phyloP scores from a whole-genome alignment of 495 filamentous ascomycete genomes.

The Hyphodiscus hymeniophilus region DNA sequence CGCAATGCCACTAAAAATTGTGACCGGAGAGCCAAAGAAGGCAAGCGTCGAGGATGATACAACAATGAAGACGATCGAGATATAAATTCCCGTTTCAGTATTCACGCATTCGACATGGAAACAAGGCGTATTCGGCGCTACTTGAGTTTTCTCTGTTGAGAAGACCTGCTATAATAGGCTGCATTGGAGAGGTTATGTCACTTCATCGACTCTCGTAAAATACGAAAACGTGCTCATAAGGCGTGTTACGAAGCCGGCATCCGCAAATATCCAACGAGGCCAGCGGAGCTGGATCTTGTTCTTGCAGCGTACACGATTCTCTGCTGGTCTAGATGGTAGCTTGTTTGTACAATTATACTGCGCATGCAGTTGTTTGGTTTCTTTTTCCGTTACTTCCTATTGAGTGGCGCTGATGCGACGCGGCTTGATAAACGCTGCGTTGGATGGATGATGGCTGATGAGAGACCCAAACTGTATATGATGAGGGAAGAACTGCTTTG shows the following conservation, averaged over 20 bases:
- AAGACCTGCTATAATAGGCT: conserved; percentile 16
- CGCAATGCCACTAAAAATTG: conserved; percentile 16
- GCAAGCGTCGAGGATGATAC: conserved; percentile 32
- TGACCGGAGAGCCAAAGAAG: conserved; percentile 26
- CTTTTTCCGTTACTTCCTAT: conserved; percentile 5
- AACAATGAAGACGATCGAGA: conserved; percentile 52
- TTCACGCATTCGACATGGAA: conserved; percentile 12
- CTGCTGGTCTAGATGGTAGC: conserved; percentile 14
- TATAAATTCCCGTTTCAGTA: conserved; percentile 25
- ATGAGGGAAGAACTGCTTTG: conserved; percentile 9
- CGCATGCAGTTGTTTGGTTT: conserved; percentile 2
- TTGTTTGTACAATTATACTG: conserved; percentile 19
- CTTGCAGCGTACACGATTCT: conserved; percentile 3
- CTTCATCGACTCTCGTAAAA: background rate
- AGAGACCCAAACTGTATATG: conserved; percentile 14
- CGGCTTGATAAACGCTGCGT: background rate
- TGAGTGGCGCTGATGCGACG: too few relatives aligned
- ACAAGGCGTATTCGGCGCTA: conserved; percentile 18
- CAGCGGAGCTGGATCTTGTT: conserved; percentile 10
- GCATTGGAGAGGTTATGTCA: conserved; percentile 16
- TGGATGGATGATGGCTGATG: background rate
- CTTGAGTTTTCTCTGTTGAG: conserved; percentile 2
- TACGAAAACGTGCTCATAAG: conserved; percentile 9
- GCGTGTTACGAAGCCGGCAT: conserved; percentile 17
- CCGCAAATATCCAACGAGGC: conserved; percentile 1